Evolutionary conservation across 2,329 filamentous ascomycete species (phyloP), one percentile per base, ranked within the genome.

Genomic region (Neopestalotiopsis clavispora): DNA sequence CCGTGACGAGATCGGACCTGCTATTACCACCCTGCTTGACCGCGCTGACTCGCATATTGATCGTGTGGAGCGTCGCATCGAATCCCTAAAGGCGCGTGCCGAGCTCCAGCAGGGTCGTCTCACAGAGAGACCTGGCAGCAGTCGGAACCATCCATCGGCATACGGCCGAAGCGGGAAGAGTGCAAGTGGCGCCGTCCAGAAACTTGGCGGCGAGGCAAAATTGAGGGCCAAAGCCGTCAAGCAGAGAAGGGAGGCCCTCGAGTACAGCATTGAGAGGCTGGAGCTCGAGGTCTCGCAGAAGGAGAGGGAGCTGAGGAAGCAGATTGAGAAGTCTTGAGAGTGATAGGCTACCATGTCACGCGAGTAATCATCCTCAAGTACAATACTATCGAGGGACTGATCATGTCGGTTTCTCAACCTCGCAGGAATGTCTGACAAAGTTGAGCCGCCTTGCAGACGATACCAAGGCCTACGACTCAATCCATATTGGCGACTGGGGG

Each of bases 1-100:
- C 20, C 91, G 94, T 74, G 92, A 94, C 75, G 94, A 97, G 78
- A 96, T 97, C 74, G 91, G 92, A n/a, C 95, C 95, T 9, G 94
- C 94, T 79, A 92, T 97, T 72, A 85, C 91, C 38, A 88, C 90
- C 69, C 89, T 98, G 2, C 90, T 98, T 65, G 88, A 90, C 71
- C 91, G 94, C 73, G 94, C 94, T n/a, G 91, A 94, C 73, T 90
- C 91, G 71, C 92, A 97, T 76, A 87, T 97, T 52, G 93, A 95
- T 74, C 93, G 94, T 69, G 90, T 95, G 57, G 92, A 92, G 66
- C 90, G 94, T 6, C 92, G 94, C 72, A 93, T 97, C 79, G 91
- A 97, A 77, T 91, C 91, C 0, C 86, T 97, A 45, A 94, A 95
- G 73, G 94, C 94, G 1, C 92, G 94, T 74, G 89, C 90, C 59